Conservation (phyloP, 1,139 yeast species). For the Kurtzmaniella quercitrusa region DNA sequence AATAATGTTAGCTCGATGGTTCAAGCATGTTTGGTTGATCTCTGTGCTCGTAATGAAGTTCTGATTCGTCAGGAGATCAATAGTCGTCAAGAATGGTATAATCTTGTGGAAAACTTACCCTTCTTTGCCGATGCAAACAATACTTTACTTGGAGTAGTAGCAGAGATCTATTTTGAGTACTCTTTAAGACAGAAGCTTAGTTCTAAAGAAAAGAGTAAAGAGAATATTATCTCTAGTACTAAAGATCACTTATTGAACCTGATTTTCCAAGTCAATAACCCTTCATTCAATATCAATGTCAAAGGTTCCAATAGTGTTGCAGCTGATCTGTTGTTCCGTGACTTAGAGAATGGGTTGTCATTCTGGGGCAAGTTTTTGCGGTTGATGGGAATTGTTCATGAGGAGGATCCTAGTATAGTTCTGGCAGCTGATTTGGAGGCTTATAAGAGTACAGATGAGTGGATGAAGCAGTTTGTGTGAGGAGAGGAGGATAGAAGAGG, state of each 20-base stretch:
- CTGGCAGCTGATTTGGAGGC: constrained; percentile 26
- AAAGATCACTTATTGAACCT: constrained; percentile 33
- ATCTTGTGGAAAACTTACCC: constrained; percentile 56
- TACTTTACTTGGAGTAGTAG: constrained; percentile 41
- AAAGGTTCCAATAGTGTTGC: constrained; percentile 40
- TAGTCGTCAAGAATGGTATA: constrained; percentile 52
- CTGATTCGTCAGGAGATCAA: constrained; percentile 32
- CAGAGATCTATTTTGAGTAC: constrained; percentile 40
- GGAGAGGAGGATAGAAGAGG: neutral
- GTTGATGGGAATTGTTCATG: constrained; percentile 33
- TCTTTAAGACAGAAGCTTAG: constrained; percentile 27
- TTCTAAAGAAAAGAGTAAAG: constrained; percentile 19
- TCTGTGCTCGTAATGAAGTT: constrained; percentile 53
- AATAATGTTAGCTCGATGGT: constrained; percentile 50
- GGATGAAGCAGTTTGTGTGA: constrained; percentile 28
- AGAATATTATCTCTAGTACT: constrained; percentile 25
- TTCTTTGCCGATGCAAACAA: constrained; percentile 47
- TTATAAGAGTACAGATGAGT: constrained; percentile 39
- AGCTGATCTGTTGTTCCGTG: constrained; percentile 32
- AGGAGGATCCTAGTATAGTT: constrained; percentile 31
- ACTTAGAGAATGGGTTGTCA: constrained; percentile 34
- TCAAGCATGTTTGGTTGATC: constrained; percentile 50
- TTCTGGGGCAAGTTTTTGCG: constrained; percentile 41
- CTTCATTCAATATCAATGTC: constrained; percentile 40
- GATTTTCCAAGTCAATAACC: constrained; percentile 36